Evolutionary conservation across 805 yeast species (phyloP), one percentile per base, ranked within the genome.

Genomic region (Groenewaldozyma salmanticensis): DNA sequence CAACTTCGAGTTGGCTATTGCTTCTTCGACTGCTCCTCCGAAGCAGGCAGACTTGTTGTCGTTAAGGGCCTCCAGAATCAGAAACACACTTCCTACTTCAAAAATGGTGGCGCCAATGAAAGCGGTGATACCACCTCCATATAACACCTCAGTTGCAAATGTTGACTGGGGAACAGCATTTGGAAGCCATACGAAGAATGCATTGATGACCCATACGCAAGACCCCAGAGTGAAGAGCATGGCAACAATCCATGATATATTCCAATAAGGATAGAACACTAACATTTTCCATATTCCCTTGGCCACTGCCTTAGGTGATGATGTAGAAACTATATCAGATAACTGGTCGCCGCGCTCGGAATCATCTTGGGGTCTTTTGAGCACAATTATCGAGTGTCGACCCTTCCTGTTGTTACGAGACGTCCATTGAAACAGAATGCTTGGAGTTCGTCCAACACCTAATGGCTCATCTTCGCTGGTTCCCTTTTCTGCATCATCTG

Each of bases 161-260:
- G 35, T 34, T 11, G 46, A 35, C 3, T 20, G 13, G n/a, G 47
- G 48, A 33, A 27, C 46, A 31, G 16, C 31, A 9, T 27, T 9
- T 13, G 48, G 48, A 4, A 45, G 33, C 48, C 48, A 45, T n/a
- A 39, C 32, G 39, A 45, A 45, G 21, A 45, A 45, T 5, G 43
- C 42, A 27, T 45, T 45, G 27, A 45, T 45, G 15, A 45, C 47
- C 48, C 48, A 45, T 9, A 45, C 35, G 15, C 43, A 40, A 13
- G 48, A 45, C 18, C 48, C 48, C 19, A 34, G 15, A 3, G 47
- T 44, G 35, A 45, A 45, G 4, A 38, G 9, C 4, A 27, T 27
- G 3, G 48, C 48, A 4, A 44, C 40, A 31, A 34, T 27, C 31
- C 38, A 45, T 9, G 48, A 44, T 3, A 44, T 36, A 33, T 44